Evolutionary conservation across 1,284 basidiomycete genomes (phyloP).

Genomic region (Trichosporon coremiiforme): DNA sequence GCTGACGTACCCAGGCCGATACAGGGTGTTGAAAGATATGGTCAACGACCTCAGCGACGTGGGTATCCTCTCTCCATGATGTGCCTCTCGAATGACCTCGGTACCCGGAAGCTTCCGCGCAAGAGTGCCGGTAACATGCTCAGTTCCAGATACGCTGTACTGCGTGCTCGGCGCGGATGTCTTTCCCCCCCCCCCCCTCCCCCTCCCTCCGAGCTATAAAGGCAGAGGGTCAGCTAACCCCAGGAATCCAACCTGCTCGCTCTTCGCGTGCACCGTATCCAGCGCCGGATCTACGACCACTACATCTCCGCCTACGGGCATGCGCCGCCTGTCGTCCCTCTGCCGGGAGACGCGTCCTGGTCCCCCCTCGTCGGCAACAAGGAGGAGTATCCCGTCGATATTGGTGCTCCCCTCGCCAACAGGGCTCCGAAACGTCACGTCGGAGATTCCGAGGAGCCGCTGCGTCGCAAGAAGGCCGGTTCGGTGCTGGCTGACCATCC

Average conservation of each 20-base stretch:
- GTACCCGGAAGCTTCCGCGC: no score
- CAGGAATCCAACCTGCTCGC: slow-evolving; percentile 37
- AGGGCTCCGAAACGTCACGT: background rate
- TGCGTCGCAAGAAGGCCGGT: background rate
- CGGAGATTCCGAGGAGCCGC: slow-evolving; percentile 15
- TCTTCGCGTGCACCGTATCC: slow-evolving; percentile 31
- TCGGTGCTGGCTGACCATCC: background rate
- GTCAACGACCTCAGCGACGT: slow-evolving; percentile 39
- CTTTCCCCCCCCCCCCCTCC: no score
- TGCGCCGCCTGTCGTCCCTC: slow-evolving; percentile 25
- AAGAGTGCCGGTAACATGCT: no score
- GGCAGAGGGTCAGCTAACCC: background rate
- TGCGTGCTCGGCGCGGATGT: no score
- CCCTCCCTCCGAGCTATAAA: no score
- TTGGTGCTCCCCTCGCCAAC: slow-evolving; percentile 20
- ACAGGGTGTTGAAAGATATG: slow-evolving; percentile 35
- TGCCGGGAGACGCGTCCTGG: slow-evolving; percentile 31
- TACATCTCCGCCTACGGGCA: slow-evolving; percentile 24
- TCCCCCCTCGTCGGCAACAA: slow-evolving; percentile 29
- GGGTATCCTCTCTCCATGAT: slow-evolving; percentile 17
- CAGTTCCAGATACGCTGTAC: no score
- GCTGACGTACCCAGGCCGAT: slow-evolving; percentile 33
- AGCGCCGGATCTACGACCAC: slow-evolving; percentile 33
- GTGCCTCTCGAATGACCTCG: no score
- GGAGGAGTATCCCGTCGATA: slow-evolving; percentile 23